A percentile compares a stretch with the other conserved stretches of the same genome.
Evolutionary conservation across 176 grass and related monocot species (phyloP).

Genomic region (Avena insularis): DNA sequence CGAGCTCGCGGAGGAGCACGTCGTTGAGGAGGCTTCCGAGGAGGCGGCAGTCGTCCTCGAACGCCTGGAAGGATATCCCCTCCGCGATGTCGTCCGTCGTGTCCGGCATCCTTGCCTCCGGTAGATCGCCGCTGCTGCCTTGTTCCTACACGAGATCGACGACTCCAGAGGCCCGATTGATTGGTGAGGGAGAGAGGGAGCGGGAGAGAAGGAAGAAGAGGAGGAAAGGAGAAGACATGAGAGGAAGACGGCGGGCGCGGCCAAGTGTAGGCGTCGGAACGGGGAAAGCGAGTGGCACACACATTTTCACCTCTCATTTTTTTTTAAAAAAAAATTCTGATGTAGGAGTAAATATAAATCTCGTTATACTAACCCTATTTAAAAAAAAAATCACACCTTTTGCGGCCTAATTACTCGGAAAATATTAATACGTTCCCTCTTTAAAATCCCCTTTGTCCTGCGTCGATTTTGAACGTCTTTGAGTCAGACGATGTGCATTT

Average conservation of each 20-base stretch:
- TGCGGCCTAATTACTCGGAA: too few species aligned
- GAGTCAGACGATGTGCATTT: too few species aligned
- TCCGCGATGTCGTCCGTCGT: constrained; percentile 88
- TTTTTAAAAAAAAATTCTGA: neutral
- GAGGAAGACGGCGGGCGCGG: constrained; percentile 7
- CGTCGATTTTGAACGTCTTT: too few species aligned
- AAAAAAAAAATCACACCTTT: too few species aligned
- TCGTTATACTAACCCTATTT: too few species aligned
- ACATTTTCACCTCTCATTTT: neutral
- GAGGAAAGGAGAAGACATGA: neutral
- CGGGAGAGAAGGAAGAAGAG: neutral
- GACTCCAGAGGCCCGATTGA: neutral
- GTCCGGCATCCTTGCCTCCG: constrained; percentile 57
- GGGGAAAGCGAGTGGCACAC: neutral
- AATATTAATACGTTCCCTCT: too few species aligned
- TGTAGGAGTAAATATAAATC: too few species aligned
- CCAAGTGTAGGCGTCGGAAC: neutral
- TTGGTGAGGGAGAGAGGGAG: neutral
- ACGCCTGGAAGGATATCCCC: constrained; percentile 94
- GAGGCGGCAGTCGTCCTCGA: constrained; percentile 95
- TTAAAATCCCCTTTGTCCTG: too few species aligned
- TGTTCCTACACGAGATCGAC: neutral
- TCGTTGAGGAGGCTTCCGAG: constrained; percentile 88
- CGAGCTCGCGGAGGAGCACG: constrained; percentile 86
- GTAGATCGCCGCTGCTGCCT: neutral